A percentile compares a stretch with the other conserved stretches of the same genome.
Evolutionary conservation across 257 asterid genomes (phyloP).

Genomic region (Solanum paucissectum): DNA sequence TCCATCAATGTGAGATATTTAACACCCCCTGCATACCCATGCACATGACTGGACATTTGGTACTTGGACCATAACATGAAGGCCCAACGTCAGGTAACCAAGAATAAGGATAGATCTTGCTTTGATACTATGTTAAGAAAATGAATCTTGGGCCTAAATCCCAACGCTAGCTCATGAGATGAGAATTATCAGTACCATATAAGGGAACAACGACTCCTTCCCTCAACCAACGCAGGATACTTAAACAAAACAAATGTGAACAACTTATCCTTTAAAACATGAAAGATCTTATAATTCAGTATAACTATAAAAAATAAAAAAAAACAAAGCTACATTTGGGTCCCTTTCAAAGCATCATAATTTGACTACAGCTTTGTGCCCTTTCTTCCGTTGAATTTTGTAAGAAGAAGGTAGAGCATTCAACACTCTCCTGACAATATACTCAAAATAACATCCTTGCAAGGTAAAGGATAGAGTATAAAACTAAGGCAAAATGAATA

Average conservation of each 20-base stretch:
- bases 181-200: neutral
- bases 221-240: neutral
- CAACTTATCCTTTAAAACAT: neutral
- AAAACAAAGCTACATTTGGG: neutral
- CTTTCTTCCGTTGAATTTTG: neutral
- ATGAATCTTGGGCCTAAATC: neutral
- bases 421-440: neutral
- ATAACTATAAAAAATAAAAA: neutral
- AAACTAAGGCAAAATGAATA: neutral
- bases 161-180: neutral
- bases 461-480: neutral
- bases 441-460: neutral
- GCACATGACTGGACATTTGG: neutral
- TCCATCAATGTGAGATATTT: neutral
- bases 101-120: neutral
- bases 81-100: neutral
- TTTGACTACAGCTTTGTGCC: neutral
- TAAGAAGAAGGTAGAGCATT: neutral
- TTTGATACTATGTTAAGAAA: neutral
- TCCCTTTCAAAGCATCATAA: neutral
- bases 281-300: neutral
- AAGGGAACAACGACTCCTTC: neutral
- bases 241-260: neutral
- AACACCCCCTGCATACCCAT: neutral
- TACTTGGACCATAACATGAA: neutral